Percentiles rank a stretch among this genome's conserved stretches.
Conservation (phyloP, 1,284 basidiomycete genomes). For the Ustilago hordei region DNA sequence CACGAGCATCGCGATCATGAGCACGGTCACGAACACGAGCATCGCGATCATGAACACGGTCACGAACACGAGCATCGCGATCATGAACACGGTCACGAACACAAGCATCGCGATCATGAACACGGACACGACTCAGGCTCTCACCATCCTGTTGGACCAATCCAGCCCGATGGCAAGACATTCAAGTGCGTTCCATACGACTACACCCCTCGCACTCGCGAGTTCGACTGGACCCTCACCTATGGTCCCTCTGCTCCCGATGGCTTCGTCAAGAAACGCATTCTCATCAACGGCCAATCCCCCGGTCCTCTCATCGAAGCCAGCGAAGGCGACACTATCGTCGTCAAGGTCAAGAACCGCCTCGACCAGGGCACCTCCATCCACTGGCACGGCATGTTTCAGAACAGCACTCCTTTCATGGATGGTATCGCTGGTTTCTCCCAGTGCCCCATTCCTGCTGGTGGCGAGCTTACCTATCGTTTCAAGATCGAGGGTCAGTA, state of each 20-base stretch:
- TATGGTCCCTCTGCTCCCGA: constrained; percentile 50
- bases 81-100: not conserved
- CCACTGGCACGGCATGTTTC: constrained; percentile 68
- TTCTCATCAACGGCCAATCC: constrained; percentile 60
- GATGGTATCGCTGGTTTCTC: constrained; percentile 66
- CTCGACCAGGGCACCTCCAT: constrained; percentile 52
- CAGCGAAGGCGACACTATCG: constrained; percentile 62
- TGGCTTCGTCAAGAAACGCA: constrained; percentile 56
- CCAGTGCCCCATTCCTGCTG: constrained; percentile 65
- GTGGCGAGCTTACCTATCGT: constrained; percentile 47
- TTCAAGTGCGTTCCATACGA: constrained; percentile 21
- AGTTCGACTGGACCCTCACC: constrained; percentile 54
- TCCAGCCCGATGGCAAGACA: not conserved
- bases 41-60: not conserved
- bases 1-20: not conserved
- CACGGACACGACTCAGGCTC: not conserved
- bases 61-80: not conserved
- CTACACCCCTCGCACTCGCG: constrained; percentile 47
- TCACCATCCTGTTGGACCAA: not conserved
- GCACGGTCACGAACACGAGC: not conserved
- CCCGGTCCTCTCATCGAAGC: constrained; percentile 63
- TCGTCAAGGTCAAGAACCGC: constrained; percentile 59
- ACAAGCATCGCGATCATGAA: not conserved
- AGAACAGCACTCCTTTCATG: constrained; percentile 61
- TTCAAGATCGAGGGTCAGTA: constrained; percentile 59